phyloP scores from a whole-genome alignment of 2,329 filamentous ascomycete species.

The Colletotrichum sp. region DNA sequence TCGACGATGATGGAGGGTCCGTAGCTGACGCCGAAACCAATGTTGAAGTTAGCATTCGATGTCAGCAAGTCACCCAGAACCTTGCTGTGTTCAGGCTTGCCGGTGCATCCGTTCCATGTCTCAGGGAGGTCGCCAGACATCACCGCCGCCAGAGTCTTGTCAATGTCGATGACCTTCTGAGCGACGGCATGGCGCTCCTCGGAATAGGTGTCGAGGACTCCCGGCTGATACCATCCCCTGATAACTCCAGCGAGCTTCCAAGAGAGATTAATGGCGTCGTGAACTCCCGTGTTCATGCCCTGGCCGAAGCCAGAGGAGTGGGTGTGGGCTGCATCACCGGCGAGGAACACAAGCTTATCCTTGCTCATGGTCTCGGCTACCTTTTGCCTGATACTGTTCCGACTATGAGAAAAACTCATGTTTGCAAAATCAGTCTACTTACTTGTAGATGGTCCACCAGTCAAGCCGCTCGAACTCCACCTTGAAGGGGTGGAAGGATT shows the following conservation, averaged over 20 bases:
- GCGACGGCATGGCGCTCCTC: background rate
- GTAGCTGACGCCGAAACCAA: background rate
- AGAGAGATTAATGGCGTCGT: background rate
- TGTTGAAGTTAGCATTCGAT: background rate
- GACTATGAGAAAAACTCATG: too few relatives aligned
- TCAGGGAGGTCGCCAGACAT: background rate
- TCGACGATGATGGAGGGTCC: background rate
- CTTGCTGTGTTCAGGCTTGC: background rate
- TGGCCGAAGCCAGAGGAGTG: background rate
- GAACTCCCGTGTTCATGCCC: background rate
- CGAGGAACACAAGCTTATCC: background rate
- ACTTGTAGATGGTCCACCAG: background rate
- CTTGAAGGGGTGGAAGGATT: background rate
- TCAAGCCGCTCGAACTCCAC: background rate
- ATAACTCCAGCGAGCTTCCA: background rate
- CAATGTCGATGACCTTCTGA: background rate
- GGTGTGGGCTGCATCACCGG: background rate
- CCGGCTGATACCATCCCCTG: background rate
- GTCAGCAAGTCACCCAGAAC: background rate
- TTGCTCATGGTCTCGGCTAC: background rate
- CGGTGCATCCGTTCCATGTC: background rate
- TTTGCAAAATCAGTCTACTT: too few relatives aligned
- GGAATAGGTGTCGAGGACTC: background rate
- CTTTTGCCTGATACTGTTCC: background rate
- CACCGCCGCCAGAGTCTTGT: background rate